Evolutionary conservation across 176 grass and related monocot genomes (phyloP), one percentile per base, ranked within the genome.

Genomic region (Oryza brachyantha): DNA sequence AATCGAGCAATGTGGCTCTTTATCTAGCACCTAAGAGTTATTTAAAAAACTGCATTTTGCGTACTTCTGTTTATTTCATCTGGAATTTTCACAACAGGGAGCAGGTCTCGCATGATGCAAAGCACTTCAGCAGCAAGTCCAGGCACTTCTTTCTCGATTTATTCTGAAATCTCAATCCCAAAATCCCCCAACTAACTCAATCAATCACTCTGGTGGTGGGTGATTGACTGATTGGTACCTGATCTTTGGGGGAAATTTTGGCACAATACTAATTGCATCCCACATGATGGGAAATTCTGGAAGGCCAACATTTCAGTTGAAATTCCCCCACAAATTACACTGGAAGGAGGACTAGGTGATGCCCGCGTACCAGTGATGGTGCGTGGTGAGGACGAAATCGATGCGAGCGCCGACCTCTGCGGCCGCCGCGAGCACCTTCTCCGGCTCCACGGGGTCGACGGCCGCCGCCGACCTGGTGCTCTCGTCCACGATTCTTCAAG

Each of bases 381-480:
- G 96, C 16, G 96, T 94, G 38, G 96, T 98, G 77, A 98, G 85
- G 72, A 98, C 85, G 39, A 61, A 68, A 42, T 86, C 89, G 32
- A 98, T 41, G 74, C 43, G 6, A 32, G 86, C 92, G 37, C 92
- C 96, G 78, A 87, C 79, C 41, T 98, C 87, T 68, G 42, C 78
- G 29, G 92, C 90, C 29, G 81, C 77, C 63, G 72, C 34, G 16
- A 89, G 68, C 68, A 98, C 60, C 88, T 94, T 94, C 76, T 98
- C 87, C 40, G 96, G 92, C 66, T 98, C 92, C 60, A 98, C 92
- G 2, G 95, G 92, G 37, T 93, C 95, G 19, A 98, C 90, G 70
- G 85, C 90, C 19, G 83, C 95, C 34, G 92, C 96, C 78, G 86
- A 84, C 46, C 87, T 87, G 70, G 92, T 92, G 79, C 63, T 71